Percentiles rank a stretch among this genome's conserved stretches.
phyloP scores from a whole-genome alignment of 192 early-diverging fungal species.

The Podila clonocystis region DNA sequence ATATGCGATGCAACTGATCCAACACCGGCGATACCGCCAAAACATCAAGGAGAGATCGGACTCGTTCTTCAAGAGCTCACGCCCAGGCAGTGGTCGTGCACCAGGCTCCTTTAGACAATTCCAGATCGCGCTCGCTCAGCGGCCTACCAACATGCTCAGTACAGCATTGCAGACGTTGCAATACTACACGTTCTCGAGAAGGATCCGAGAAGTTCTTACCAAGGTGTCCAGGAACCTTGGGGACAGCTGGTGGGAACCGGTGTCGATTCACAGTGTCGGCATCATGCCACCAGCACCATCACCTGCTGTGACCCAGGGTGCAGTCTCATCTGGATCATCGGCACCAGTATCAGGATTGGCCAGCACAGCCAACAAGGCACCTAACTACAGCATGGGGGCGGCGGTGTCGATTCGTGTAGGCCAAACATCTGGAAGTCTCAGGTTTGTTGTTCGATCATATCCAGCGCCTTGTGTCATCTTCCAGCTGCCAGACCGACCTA shows the following conservation, averaged over 20 bases:
- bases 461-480: slow-evolving; percentile 38
- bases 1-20: slow-evolving; percentile 34
- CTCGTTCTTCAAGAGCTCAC: slow-evolving; percentile 46
- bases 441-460: slow-evolving; percentile 37
- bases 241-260: slow-evolving; percentile 42
- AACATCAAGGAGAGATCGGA: slow-evolving; percentile 45
- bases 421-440: slow-evolving; percentile 9
- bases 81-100: slow-evolving; percentile 30
- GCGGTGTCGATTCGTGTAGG: slow-evolving; percentile 29
- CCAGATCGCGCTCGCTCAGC: slow-evolving; percentile 35
- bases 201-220: slow-evolving; percentile 21
- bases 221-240: slow-evolving; percentile 24
- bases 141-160: slow-evolving; percentile 26
- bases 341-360: background rate
- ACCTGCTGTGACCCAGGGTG: background rate
- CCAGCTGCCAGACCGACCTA: slow-evolving; percentile 37
- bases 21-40: slow-evolving; percentile 31
- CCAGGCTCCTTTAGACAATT: slow-evolving; percentile 43
- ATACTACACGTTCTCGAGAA: slow-evolving; percentile 30
- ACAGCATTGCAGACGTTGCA: slow-evolving; percentile 30
- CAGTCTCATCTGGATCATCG: background rate
- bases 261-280: slow-evolving; percentile 28
- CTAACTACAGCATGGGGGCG: slow-evolving; percentile 31
- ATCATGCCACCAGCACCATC: slow-evolving; percentile 13
- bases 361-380: background rate